Conservation (phyloP, 345 rosid species). For the Populus pruinosa region DNA sequence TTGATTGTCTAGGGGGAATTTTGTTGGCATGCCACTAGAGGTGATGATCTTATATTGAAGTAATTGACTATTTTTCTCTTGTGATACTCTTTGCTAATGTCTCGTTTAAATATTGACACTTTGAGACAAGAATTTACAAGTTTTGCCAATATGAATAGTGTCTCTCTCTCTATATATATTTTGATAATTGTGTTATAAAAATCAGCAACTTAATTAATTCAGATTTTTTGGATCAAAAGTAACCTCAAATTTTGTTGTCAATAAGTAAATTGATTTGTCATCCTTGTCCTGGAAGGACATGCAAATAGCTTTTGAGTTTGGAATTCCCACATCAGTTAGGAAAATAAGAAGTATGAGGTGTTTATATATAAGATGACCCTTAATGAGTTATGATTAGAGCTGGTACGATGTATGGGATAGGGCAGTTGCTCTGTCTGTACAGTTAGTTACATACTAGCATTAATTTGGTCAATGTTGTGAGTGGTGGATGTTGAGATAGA, state of each 20-base stretch:
- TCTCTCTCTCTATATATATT: no score
- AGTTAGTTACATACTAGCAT: no score
- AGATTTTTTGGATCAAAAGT: neutral
- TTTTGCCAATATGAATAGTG: neutral
- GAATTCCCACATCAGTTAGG: neutral
- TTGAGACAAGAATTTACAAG: neutral
- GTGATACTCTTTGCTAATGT: neutral
- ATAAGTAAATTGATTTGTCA: neutral
- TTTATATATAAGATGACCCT: neutral
- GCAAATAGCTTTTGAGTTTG: neutral
- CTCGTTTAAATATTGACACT: neutral
- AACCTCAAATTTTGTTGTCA: neutral
- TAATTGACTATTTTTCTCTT: neutral
- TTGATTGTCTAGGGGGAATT: neutral
- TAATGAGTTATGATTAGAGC: neutral
- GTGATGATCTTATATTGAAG: neutral
- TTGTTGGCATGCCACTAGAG: neutral
- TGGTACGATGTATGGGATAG: neutral
- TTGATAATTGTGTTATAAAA: neutral
- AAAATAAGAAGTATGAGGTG: neutral
- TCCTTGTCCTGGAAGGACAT: neutral
- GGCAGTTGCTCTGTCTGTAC: no score
- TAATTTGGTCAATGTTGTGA: no score
- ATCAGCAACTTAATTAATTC: neutral
- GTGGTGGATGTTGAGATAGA: no score